A percentile compares a stretch with the other conserved stretches of the same genome.
Evolutionary conservation across 169 alveolate species (phyloP).

Genomic region (Plasmodium relictum): DNA sequence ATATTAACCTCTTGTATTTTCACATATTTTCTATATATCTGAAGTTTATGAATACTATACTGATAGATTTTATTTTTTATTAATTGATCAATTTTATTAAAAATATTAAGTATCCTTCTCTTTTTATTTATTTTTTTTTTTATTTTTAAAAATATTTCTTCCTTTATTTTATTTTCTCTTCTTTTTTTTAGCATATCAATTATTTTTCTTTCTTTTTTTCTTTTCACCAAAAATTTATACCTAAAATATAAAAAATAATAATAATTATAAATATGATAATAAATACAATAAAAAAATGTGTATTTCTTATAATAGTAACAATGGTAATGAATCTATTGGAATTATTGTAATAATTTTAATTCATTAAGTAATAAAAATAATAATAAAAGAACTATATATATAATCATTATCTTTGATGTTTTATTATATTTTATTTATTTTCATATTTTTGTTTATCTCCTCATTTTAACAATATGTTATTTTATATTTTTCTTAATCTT

Average conservation of each 20-base stretch:
- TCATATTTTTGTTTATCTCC: neutral
- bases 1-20: constrained; percentile 31
- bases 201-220: constrained; percentile 23
- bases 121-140: constrained; percentile 21
- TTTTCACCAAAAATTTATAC: neutral
- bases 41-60: neutral
- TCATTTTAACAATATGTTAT: neutral
- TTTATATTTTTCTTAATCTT: neutral
- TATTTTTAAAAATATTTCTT: constrained; percentile 25
- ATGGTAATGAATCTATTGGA: too few relatives aligned
- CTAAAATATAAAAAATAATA: constrained; percentile 1
- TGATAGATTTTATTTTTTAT: constrained; percentile 21
- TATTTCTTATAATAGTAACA: too few relatives aligned
- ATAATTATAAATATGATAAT: neutral
- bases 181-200: constrained; percentile 1
- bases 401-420: neutral
- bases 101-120: constrained; percentile 5
- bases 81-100: constrained; percentile 18
- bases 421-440: neutral
- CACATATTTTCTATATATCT: constrained; percentile 7
- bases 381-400: too few relatives aligned
- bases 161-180: constrained; percentile 32
- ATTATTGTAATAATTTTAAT: too few relatives aligned
- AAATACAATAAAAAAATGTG: too few relatives aligned
- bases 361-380: too few relatives aligned